A percentile compares a stretch with the other conserved stretches of the same genome.
phyloP scores from a whole-genome alignment of 2,329 filamentous ascomycete species.

The Diaporthe humulicola region DNA sequence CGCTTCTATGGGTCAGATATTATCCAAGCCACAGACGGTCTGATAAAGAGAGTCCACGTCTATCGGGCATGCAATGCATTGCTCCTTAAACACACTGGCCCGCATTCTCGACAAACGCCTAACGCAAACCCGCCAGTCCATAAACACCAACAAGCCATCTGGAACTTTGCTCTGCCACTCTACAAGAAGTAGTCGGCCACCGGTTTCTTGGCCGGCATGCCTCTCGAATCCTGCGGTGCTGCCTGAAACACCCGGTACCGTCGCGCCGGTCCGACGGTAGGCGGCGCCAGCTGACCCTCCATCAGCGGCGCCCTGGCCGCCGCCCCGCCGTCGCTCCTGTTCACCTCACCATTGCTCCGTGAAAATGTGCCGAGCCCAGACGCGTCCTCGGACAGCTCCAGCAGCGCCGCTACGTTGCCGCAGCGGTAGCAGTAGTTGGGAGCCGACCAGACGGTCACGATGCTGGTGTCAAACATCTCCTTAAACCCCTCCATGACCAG shows the following conservation, averaged over 20 bases:
- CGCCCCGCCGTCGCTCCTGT: conserved; percentile 65
- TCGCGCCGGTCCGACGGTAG: conserved; percentile 80
- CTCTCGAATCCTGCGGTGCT: conserved; percentile 92
- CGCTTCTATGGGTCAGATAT: background rate
- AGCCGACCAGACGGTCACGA: conserved; percentile 98
- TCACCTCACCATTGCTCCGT: conserved; percentile 79
- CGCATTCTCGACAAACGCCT: conserved; percentile 30
- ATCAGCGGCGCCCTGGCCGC: conserved; percentile 59
- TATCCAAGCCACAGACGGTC: background rate
- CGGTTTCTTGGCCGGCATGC: conserved; percentile 99
- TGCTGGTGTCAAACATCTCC: conserved; percentile 96
- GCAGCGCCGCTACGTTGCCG: conserved; percentile 93
- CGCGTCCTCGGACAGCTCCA: conserved; percentile 91
- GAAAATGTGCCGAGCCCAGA: conserved; percentile 79
- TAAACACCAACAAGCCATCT: background rate
- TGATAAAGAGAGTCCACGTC: background rate
- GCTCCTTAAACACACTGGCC: background rate
- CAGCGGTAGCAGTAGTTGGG: conserved; percentile 98
- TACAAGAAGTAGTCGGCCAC: conserved; percentile 96
- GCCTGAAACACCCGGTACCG: conserved; percentile 97
- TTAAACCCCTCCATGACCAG: conserved; percentile 99
- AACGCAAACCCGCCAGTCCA: conserved; percentile 42
- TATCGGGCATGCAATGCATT: conserved; percentile 1
- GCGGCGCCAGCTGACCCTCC: conserved; percentile 57
- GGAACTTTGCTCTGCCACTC: conserved; percentile 30